Evolutionary conservation across 805 yeast genomes (phyloP).

Genomic region (Brettanomyces sp.): DNA sequence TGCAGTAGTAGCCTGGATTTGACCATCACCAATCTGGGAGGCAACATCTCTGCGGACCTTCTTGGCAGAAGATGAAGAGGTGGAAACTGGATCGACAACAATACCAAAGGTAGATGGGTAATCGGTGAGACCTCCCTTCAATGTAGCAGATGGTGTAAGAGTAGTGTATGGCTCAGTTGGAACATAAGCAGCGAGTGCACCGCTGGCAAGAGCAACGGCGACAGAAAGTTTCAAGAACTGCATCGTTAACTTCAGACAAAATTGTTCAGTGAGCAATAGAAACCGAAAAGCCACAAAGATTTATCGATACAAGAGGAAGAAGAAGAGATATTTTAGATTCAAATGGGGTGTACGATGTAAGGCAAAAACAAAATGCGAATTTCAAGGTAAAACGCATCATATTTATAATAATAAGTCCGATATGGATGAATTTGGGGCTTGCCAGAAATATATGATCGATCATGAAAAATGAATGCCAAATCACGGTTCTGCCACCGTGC

Average conservation of each 20-base stretch:
- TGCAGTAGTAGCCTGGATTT: slow-evolving; percentile 9
- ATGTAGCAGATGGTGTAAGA: slow-evolving; percentile 48
- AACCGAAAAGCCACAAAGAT: too few species aligned
- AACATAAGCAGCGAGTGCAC: slow-evolving; percentile 50
- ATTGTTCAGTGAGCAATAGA: too few species aligned
- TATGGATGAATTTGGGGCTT: too few species aligned
- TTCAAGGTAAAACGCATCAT: too few species aligned
- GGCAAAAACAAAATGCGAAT: too few species aligned
- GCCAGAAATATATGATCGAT: too few species aligned
- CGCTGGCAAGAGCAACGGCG: slow-evolving; percentile 34
- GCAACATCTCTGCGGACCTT: slow-evolving; percentile 28
- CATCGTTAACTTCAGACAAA: background rate
- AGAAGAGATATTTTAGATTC: too few species aligned
- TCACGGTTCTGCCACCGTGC: too few species aligned
- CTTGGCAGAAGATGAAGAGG: slow-evolving; percentile 14
- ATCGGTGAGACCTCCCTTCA: slow-evolving; percentile 45
- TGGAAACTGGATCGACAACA: slow-evolving; percentile 34
- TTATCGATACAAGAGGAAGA: too few species aligned
- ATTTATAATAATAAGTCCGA: too few species aligned
- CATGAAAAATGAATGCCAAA: too few species aligned
- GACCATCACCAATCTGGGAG: slow-evolving; percentile 34
- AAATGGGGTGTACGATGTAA: too few species aligned
- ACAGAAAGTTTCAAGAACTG: slow-evolving; percentile 20
- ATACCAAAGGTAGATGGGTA: slow-evolving; percentile 60
- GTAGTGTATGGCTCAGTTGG: slow-evolving; percentile 66